phyloP scores from a whole-genome alignment of 2,329 filamentous ascomycete genomes.

The Cadophora sp. region DNA sequence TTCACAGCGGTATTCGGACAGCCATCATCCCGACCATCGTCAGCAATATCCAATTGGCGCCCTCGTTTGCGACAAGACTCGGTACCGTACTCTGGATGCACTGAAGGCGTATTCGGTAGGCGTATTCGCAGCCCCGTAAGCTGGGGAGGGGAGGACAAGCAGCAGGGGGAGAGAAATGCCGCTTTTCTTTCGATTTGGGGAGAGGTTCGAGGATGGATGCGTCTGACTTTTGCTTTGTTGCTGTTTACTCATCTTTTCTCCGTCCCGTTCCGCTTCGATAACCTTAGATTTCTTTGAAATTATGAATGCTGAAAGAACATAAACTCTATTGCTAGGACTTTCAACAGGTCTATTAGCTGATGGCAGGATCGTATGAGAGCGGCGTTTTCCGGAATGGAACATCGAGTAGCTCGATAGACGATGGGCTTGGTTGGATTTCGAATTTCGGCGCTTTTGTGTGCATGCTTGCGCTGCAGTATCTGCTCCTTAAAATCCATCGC shows the following conservation, averaged over 20 bases:
- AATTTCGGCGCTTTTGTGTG: background rate
- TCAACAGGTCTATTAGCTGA: background rate
- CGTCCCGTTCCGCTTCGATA: background rate
- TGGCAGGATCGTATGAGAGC: background rate
- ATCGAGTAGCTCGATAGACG: background rate
- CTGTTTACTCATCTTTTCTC: constrained; percentile 3
- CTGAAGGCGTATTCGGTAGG: constrained; percentile 10
- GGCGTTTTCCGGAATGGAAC: background rate
- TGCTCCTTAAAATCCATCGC: constrained; percentile 12
- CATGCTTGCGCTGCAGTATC: constrained; percentile 10
- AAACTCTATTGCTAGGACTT: no score
- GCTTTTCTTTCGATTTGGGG: background rate
- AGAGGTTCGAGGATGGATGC: no score
- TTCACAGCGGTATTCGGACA: background rate
- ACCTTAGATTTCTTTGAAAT: no score
- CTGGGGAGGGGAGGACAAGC: background rate
- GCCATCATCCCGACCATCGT: background rate
- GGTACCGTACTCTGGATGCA: background rate
- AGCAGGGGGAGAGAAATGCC: background rate
- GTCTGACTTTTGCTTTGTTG: background rate
- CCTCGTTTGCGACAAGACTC: background rate
- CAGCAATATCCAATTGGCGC: constrained; percentile 3
- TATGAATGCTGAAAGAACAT: no score
- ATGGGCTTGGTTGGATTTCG: background rate
- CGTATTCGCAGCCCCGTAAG: background rate